Percentiles rank a stretch among this genome's conserved stretches.
Evolutionary conservation across 169 alveolate genomes (phyloP).

Genomic region (Besnoitia besnoiti): DNA sequence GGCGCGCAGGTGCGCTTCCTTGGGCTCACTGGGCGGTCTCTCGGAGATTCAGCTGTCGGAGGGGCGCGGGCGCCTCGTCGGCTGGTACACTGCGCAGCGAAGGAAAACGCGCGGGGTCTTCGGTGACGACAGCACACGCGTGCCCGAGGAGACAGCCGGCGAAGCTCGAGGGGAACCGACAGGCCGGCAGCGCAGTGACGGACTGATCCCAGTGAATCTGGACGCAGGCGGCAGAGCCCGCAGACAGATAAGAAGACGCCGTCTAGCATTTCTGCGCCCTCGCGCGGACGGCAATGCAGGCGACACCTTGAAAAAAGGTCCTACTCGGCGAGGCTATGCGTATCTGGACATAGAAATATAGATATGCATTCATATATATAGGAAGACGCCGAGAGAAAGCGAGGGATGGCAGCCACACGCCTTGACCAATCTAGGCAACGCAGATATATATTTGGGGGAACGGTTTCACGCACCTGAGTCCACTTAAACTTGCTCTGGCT

Average conservation of each 20-base stretch:
- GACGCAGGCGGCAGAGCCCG: neutral
- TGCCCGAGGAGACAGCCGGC: conserved; percentile 63
- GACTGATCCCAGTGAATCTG: conserved; percentile 67
- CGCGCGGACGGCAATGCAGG: too few relatives aligned
- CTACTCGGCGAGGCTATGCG: too few relatives aligned
- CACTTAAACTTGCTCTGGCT: neutral
- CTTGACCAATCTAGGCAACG: neutral
- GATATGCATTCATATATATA: too few relatives aligned
- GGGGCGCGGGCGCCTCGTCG: neutral
- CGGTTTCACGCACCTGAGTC: neutral
- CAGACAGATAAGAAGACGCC: neutral
- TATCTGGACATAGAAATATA: neutral
- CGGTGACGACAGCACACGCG: conserved; percentile 14
- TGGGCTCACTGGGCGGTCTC: neutral
- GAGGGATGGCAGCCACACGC: neutral
- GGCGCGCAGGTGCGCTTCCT: too few relatives aligned
- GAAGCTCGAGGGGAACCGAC: conserved; percentile 56
- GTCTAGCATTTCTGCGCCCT: too few relatives aligned
- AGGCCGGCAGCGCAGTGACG: conserved; percentile 51
- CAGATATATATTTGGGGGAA: neutral
- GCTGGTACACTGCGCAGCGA: neutral
- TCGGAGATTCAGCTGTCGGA: neutral
- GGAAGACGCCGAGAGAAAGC: neutral
- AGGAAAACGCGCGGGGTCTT: neutral
- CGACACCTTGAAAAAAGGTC: too few relatives aligned